A percentile compares a stretch with the other conserved stretches of the same genome.
These are phyloP conservation scores for Psilocybe tampanensis DNA, from an alignment of 768 basidiomycete genomes.

Conservation along the genomic window DNA sequence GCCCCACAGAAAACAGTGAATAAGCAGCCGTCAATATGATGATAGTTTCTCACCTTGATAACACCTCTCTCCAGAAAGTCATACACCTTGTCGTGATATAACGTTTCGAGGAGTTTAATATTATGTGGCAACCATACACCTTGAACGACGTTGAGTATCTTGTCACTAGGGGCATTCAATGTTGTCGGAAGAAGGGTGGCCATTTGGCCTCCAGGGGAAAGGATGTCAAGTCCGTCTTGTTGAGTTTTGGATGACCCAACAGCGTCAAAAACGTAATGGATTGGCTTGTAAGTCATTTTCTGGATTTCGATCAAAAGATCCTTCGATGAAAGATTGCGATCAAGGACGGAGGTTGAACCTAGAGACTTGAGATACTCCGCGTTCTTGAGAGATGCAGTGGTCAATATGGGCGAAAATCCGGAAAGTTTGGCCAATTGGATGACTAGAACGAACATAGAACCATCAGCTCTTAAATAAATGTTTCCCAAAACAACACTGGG, in stretches of 20 bases:
- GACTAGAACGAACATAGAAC: neutral
- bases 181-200: neutral
- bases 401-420: slow-evolving; percentile 45
- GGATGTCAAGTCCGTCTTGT: slow-evolving; percentile 24
- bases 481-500: too few relatives aligned
- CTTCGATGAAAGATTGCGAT: slow-evolving; percentile 24
- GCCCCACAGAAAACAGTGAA: too few relatives aligned
- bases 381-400: slow-evolving; percentile 38
- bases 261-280: slow-evolving; percentile 30
- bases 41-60: slow-evolving; percentile 18
- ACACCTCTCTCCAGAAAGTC: slow-evolving; percentile 18
- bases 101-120: slow-evolving; percentile 5
- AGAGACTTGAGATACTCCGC: slow-evolving; percentile 33
- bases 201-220: slow-evolving; percentile 15
- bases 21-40: too few relatives aligned
- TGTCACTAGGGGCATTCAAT: slow-evolving; percentile 9
- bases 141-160: slow-evolving; percentile 7
- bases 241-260: slow-evolving; percentile 26
- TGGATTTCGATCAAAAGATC: slow-evolving; percentile 20
- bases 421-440: slow-evolving; percentile 37
- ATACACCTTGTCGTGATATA: slow-evolving; percentile 18
- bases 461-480: too few relatives aligned
- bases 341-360: slow-evolving; percentile 44
- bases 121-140: slow-evolving; percentile 12
- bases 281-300: slow-evolving; percentile 22